phyloP scores from a whole-genome alignment of 768 basidiomycete genomes.

The Suillus decipiens region DNA sequence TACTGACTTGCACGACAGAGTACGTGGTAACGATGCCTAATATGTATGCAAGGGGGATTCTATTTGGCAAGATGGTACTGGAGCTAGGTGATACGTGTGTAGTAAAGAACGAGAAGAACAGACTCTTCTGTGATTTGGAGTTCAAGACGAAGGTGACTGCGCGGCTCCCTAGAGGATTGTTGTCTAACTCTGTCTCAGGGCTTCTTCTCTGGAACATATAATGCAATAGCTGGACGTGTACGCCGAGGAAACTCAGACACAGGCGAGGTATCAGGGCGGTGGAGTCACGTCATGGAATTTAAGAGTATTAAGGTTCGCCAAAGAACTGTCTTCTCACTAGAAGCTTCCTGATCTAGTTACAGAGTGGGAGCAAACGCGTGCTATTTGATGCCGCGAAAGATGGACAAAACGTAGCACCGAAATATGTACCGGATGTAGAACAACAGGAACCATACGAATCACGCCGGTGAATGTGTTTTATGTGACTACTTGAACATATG shows the following conservation, averaged over 20 bases:
- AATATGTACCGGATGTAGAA: constrained; percentile 81
- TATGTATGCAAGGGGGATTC: constrained; percentile 89
- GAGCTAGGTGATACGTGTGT: constrained; percentile 91
- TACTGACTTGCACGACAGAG: constrained; percentile 42
- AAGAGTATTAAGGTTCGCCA: constrained; percentile 61
- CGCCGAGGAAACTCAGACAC: constrained; percentile 62
- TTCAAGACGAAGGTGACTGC: constrained; percentile 90
- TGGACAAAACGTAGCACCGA: constrained; percentile 72
- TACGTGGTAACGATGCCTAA: constrained; percentile 96
- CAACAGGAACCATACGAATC: constrained; percentile 93
- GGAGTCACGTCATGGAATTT: constrained; percentile 90
- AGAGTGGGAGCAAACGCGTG: constrained; percentile 71
- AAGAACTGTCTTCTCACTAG: background rate
- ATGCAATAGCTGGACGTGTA: constrained; percentile 82
- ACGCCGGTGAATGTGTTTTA: constrained; percentile 54
- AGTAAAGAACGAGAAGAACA: constrained; percentile 80
- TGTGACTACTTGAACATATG: constrained; percentile 3
- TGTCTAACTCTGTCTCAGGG: constrained; percentile 49
- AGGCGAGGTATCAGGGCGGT: constrained; percentile 88
- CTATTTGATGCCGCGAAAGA: constrained; percentile 85
- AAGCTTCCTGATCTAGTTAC: constrained; percentile 7
- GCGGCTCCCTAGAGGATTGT: background rate
- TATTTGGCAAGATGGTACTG: constrained; percentile 93
- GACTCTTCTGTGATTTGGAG: constrained; percentile 79
- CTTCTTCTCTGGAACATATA: constrained; percentile 97